Evolutionary conservation across 179 eudicot genomes (phyloP).

Genomic region (Beta macrorhiza): DNA sequence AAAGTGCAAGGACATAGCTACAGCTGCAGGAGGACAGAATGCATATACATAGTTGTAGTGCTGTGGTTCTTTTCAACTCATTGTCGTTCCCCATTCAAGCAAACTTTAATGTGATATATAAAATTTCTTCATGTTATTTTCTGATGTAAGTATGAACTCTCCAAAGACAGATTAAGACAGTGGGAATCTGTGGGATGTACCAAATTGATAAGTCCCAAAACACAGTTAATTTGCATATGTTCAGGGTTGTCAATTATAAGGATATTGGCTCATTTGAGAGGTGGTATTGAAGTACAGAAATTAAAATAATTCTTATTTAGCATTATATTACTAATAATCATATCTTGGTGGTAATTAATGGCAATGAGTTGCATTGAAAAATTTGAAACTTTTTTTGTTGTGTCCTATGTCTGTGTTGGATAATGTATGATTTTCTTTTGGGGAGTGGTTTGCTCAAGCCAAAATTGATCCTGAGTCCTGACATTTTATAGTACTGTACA

Average conservation of each 20-base stretch:
- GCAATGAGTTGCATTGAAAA: too few relatives aligned
- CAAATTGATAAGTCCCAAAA: neutral
- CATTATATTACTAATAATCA: too few relatives aligned
- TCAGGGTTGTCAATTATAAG: neutral
- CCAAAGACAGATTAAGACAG: neutral
- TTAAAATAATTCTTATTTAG: too few relatives aligned
- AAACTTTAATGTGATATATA: neutral
- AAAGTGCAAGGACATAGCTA: conserved; percentile 3
- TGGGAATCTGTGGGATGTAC: neutral
- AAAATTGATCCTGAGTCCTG: too few relatives aligned
- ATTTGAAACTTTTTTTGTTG: too few relatives aligned
- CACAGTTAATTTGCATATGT: neutral
- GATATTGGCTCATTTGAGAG: neutral
- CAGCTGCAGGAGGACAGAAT: conserved; percentile 3
- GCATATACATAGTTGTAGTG: conserved; percentile 5
- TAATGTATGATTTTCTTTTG: too few relatives aligned
- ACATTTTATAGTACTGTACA: too few relatives aligned
- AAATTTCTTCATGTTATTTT: neutral
- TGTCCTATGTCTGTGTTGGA: too few relatives aligned
- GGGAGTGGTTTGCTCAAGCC: too few relatives aligned
- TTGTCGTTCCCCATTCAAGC: neutral
- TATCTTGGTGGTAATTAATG: too few relatives aligned
- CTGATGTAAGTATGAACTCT: neutral
- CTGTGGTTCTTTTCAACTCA: neutral
- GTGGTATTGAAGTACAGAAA: neutral